Base-by-base conservation (phyloP, 1,284 basidiomycete species). In the Ustilago hordei region DNA sequence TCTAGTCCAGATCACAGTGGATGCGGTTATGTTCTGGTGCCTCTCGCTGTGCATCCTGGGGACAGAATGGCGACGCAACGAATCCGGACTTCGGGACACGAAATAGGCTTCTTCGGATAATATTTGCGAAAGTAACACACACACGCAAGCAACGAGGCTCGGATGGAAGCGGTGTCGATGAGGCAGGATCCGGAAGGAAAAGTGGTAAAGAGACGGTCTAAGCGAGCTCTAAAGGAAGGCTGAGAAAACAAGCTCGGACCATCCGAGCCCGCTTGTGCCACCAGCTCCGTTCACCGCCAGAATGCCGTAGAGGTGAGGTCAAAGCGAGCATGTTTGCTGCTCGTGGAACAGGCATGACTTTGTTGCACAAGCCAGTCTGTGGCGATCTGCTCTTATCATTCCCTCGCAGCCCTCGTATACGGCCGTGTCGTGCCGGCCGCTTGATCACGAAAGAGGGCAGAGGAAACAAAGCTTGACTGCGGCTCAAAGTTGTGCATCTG, bases 51-150 rank as follows among this genome's bases (percentile, higher is more conserved):
- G 36, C 17, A 13, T 48, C 11, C 32, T 12, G 35, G 41, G 55
- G 45, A 7, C 9, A 23, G 23, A 31, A 38, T 23, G 9, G n/a
- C 55, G 39, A 64, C 50, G 62, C 62, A 64, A 55, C 48, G 57
- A 36, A 45, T 32, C 31, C 38, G 39, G 23, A 28, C 28, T 36
- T 55, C 62, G 48, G 38, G 43, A 48, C 15, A 32, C 23, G n/a
- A 34, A 47, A 55, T 36, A 47, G 43, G 31, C 55, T 56, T 35
- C 57, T 35, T 65, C 63, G 63, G 56, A 54, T 65, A 65, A 58
- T 50, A 50, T 31, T 50, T 32, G 48, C 48, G 15, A 28, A 6
- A 12, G 28, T 8, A 7, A 23, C 28, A 48, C 47, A 50, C 48
- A 32, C 28, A 32, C 48, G 8, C 28, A 54, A 23, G 32, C 23